These are phyloP conservation scores for Aeminium ludgeri DNA, from an alignment of 495 filamentous ascomycete species.

Conservation along the genomic window DNA sequence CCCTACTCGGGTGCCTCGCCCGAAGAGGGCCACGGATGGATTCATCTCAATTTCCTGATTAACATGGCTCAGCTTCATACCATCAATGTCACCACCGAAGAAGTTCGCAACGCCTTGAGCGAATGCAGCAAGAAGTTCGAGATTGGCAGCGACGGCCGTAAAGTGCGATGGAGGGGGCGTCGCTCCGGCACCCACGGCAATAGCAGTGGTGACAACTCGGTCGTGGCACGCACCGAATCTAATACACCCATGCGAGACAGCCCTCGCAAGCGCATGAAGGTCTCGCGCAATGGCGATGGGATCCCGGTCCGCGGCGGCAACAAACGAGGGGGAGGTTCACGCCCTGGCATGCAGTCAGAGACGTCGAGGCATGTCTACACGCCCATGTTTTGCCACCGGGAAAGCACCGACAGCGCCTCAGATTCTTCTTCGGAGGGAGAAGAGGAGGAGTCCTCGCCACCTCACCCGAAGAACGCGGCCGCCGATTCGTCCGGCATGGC, in stretches of 20 bases:
- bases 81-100: conserved; percentile 55
- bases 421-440: conserved; percentile 13
- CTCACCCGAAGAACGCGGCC: conserved; percentile 4
- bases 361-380: conserved; percentile 21
- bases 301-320: not conserved
- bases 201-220: conserved; percentile 28
- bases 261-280: conserved; percentile 8
- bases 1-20: conserved; percentile 30
- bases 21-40: conserved; percentile 42
- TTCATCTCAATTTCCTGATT: conserved; percentile 64
- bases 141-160: conserved; percentile 52
- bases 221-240: conserved; percentile 8
- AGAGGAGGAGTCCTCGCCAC: conserved; percentile 2
- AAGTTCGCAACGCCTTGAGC: conserved; percentile 48
- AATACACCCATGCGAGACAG: not conserved
- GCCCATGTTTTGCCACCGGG: conserved; percentile 26
- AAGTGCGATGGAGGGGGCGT: conserved; percentile 59
- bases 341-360: conserved; percentile 2
- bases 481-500: conserved; percentile 21
- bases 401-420: conserved; percentile 16
- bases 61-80: conserved; percentile 71
- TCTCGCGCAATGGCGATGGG: not conserved
- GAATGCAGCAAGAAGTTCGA: conserved; percentile 54
- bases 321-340: not conserved
- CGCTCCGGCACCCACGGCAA: conserved; percentile 39